These are phyloP conservation scores for Fraxinus ornus DNA, from an alignment of 305 asterid species.

Conservation along the genomic window DNA sequence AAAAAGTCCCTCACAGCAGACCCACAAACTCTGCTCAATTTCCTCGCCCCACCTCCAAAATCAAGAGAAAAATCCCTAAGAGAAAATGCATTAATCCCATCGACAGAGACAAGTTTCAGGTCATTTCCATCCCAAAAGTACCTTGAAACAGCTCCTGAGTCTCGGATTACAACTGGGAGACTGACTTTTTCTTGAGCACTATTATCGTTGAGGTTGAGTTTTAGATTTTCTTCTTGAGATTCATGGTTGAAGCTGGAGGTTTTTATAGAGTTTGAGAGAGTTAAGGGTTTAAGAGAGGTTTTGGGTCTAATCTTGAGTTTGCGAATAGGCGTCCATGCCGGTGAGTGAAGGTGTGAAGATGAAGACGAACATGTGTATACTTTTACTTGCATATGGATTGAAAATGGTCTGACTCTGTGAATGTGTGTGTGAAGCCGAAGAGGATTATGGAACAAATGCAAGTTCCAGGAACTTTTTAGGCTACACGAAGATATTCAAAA, in stretches of 20 bases:
- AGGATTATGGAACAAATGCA: neutral
- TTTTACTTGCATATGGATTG: slow-evolving; percentile 21
- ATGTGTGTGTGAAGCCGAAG: neutral
- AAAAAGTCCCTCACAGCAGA: slow-evolving; percentile 58
- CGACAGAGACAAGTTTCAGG: slow-evolving; percentile 51
- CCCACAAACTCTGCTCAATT: slow-evolving; percentile 40
- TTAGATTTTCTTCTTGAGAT: slow-evolving; percentile 23
- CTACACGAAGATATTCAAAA: neutral
- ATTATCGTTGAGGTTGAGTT: slow-evolving; percentile 7
- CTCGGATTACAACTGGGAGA: slow-evolving; percentile 58
- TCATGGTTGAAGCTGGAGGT: slow-evolving; percentile 32
- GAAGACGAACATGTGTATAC: slow-evolving; percentile 27
- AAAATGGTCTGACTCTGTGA: neutral
- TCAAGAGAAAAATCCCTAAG: slow-evolving; percentile 41
- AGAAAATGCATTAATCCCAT: slow-evolving; percentile 44
- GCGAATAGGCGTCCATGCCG: slow-evolving; percentile 23
- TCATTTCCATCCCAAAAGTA: slow-evolving; percentile 74
- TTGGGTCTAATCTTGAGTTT: slow-evolving; percentile 32
- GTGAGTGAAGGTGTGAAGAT: slow-evolving; percentile 25
- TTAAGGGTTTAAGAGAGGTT: slow-evolving; percentile 57
- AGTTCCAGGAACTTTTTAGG: neutral
- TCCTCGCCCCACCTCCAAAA: slow-evolving; percentile 53
- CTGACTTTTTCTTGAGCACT: slow-evolving; percentile 27
- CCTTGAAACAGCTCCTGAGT: slow-evolving; percentile 54
- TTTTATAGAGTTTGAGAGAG: slow-evolving; percentile 37